Conservation (phyloP, 192 early-diverging fungal genomes). For the Coemansia interrupta region DNA sequence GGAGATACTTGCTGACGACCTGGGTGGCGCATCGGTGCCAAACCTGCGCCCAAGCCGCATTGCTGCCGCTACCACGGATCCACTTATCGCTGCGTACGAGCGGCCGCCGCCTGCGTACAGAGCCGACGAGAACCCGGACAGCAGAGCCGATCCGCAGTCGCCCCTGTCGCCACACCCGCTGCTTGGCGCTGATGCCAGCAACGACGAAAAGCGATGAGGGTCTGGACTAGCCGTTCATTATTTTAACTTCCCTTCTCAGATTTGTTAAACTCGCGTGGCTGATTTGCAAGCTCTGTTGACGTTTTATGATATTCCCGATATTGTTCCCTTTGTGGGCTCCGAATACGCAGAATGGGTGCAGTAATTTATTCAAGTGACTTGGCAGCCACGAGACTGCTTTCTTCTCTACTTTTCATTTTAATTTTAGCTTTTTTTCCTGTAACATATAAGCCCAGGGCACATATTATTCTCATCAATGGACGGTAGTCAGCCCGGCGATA, state of each 20-base stretch:
- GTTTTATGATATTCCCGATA: too few relatives aligned
- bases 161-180: neutral
- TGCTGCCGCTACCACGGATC: neutral
- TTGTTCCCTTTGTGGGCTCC: neutral
- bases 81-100: neutral
- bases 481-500: neutral
- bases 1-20: conserved; percentile 9
- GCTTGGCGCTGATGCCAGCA: neutral
- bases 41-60: neutral
- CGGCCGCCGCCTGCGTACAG: conserved; percentile 3
- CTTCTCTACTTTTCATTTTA: neutral
- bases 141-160: neutral
- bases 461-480: neutral
- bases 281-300: too few relatives aligned
- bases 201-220: neutral
- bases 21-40: conserved; percentile 22
- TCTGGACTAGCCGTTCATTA: neutral
- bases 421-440: neutral
- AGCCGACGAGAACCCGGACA: neutral
- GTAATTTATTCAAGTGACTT: too few relatives aligned
- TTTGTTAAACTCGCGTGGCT: too few relatives aligned
- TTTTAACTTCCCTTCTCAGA: too few relatives aligned
- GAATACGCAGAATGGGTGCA: too few relatives aligned
- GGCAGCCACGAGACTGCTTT: neutral
- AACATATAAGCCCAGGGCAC: neutral